Evolutionary conservation across 2,329 filamentous ascomycete species (phyloP), one percentile per base, ranked within the genome.

Genomic region (Arachnopeziza araneosa): DNA sequence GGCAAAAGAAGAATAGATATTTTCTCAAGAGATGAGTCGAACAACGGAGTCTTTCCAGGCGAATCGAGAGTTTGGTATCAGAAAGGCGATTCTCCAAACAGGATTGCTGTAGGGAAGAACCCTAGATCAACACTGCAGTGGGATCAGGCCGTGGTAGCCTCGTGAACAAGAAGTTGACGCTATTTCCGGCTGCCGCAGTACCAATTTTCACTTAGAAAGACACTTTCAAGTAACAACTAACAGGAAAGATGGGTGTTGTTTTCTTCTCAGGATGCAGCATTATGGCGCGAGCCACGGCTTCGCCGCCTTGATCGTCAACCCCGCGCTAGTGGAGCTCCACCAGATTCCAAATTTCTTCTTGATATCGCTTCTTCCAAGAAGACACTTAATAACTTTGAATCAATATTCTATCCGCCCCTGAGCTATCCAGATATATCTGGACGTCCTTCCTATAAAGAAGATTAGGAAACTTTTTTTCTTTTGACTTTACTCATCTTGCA

Each of bases 301-400:
- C 36, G 36, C 12, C 36, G 36, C 12, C 58, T 48, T 57, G 50
- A 49, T 24, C 54, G 59, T 64, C 26, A 30, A 63, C 65, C 66
- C 64, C 66, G 66, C 66, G 36, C 36, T 44, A 44, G 36, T 44
- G 36, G 17, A 44, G 17, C 36, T 19, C 17, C 36, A 4, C 36
- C 17, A 44, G 36, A 14, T 44, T 17, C 36, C 36, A 44, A 44
- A 44, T 14, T 44, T 44, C 10, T 44, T 44, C 36, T 44, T 14
- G 36, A 44, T 32, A 32, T 32, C 30, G 14, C 30, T 7, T 14
- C 14, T 32, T 32, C 30, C 30, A 7, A 7, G 7, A 32, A 14
- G 30, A 32, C n/a, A 32, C 30, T 32, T 14, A 14, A 14, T 32
- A 32, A n/a, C 30, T 14, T 32, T 32, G 30, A 32, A 14, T 32